Conservation (phyloP, 495 filamentous ascomycete genomes). For the Xylaria telfairii region DNA sequence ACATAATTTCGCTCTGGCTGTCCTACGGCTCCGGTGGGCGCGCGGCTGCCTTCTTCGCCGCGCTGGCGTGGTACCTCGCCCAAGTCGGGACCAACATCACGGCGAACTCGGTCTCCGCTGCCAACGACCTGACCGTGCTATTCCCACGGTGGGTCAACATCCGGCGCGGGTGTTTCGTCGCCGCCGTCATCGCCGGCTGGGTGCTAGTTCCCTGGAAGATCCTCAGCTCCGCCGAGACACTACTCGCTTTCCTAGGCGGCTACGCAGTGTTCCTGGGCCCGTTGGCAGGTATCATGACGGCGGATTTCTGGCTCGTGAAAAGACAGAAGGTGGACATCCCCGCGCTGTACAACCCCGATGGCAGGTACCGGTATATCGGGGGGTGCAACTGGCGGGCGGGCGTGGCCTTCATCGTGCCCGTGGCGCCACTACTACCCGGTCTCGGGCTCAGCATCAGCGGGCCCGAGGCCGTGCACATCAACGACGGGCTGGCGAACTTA, state of each 20-base stretch:
- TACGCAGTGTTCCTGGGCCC: constrained; percentile 74
- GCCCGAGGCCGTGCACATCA: constrained; percentile 44
- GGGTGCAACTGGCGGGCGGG: constrained; percentile 72
- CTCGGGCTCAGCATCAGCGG: constrained; percentile 45
- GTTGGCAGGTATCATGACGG: constrained; percentile 69
- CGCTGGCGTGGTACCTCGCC: constrained; percentile 57
- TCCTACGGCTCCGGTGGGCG: constrained; percentile 49
- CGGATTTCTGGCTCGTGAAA: constrained; percentile 74
- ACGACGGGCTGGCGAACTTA: constrained; percentile 44
- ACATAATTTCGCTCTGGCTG: constrained; percentile 57
- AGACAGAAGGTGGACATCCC: constrained; percentile 64
- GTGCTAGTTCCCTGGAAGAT: constrained; percentile 70
- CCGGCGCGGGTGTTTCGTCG: constrained; percentile 59
- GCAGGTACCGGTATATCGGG: constrained; percentile 59
- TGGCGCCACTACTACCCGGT: constrained; percentile 65
- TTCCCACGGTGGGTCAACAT: constrained; percentile 67
- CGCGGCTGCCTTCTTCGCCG: constrained; percentile 64
- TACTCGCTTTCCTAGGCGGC: constrained; percentile 67
- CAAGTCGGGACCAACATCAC: constrained; percentile 66
- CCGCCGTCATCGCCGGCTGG: constrained; percentile 60
- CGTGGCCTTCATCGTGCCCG: constrained; percentile 66
- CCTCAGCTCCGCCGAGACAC: constrained; percentile 59
- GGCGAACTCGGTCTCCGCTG: constrained; percentile 63
- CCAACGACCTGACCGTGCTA: constrained; percentile 65
- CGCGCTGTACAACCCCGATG: constrained; percentile 60